Evolutionary conservation across 148 eudicot genomes (phyloP).

Genomic region (Gaultheria prostrata): DNA sequence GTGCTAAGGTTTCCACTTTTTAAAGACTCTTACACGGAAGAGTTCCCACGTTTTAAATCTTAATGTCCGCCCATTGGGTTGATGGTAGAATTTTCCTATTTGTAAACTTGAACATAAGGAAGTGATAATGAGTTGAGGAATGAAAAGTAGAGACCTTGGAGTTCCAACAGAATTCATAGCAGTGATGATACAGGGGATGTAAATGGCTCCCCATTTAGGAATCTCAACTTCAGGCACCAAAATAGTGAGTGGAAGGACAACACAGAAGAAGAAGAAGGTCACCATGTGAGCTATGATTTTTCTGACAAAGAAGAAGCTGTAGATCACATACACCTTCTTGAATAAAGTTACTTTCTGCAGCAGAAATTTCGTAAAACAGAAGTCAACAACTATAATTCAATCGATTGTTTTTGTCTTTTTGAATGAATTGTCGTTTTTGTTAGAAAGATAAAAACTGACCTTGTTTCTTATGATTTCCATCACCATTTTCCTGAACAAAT

Average conservation of each 20-base stretch:
- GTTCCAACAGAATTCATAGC: conserved; percentile 57
- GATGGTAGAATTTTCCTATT: too few relatives aligned
- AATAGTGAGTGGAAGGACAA: conserved; percentile 49
- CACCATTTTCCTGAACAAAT: conserved; percentile 55
- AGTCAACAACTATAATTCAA: not conserved
- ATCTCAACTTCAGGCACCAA: conserved; percentile 46
- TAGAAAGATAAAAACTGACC: conserved; percentile 18
- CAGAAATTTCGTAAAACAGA: not conserved
- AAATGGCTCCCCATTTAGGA: conserved; percentile 48
- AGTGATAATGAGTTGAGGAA: not conserved
- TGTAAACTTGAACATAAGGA: not conserved
- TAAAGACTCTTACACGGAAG: too few relatives aligned
- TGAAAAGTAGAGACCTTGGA: conserved; percentile 40
- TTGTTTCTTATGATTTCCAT: conserved; percentile 41
- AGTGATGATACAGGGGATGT: conserved; percentile 46
- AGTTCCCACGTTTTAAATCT: too few relatives aligned
- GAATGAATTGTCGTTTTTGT: not conserved
- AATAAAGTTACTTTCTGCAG: conserved; percentile 47
- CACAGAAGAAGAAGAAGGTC: conserved; percentile 46
- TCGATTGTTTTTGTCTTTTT: not conserved
- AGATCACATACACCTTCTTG: conserved; percentile 56
- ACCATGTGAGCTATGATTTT: conserved; percentile 52
- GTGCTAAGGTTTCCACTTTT: too few relatives aligned
- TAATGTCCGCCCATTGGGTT: too few relatives aligned
- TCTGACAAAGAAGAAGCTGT: conserved; percentile 56